Percentiles rank a stretch among this genome's conserved stretches.
Evolutionary conservation across 345 rosid genomes (phyloP).

Genomic region (Gossypium stocksii): DNA sequence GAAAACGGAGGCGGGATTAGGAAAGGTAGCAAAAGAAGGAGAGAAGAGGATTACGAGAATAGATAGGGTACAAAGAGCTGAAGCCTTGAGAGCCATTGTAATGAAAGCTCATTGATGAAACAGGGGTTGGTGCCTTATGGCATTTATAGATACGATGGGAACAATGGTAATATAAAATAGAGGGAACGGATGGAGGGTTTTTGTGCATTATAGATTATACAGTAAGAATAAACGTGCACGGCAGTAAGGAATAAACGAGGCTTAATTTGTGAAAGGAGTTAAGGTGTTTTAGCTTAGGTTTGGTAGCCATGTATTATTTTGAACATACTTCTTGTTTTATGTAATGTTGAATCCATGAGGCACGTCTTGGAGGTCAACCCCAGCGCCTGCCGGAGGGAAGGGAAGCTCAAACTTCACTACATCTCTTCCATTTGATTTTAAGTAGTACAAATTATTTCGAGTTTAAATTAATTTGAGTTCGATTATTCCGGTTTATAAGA

Average conservation of each 20-base stretch:
- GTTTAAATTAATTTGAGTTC: too few relatives aligned
- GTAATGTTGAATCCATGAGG: neutral
- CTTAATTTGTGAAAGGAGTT: neutral
- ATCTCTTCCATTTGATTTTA: too few relatives aligned
- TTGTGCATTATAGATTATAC: neutral
- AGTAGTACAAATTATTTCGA: too few relatives aligned
- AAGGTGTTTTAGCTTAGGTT: neutral
- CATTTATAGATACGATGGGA: neutral
- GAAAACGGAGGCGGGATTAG: neutral
- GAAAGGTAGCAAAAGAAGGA: constrained; percentile 16
- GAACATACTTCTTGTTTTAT: neutral
- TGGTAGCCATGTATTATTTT: neutral
- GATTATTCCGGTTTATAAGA: too few relatives aligned
- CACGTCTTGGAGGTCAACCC: neutral
- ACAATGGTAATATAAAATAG: too few relatives aligned
- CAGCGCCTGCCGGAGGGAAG: neutral
- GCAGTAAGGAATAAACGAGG: neutral
- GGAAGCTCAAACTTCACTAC: neutral
- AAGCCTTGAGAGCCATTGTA: neutral
- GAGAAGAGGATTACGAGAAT: constrained; percentile 16
- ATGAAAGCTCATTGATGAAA: neutral
- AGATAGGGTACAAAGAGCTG: neutral
- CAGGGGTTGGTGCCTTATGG: neutral
- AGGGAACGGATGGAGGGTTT: too few relatives aligned
- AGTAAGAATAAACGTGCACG: neutral